Conservation (phyloP, 2,329 filamentous ascomycete species). For the Colletotrichum cordylinicola region DNA sequence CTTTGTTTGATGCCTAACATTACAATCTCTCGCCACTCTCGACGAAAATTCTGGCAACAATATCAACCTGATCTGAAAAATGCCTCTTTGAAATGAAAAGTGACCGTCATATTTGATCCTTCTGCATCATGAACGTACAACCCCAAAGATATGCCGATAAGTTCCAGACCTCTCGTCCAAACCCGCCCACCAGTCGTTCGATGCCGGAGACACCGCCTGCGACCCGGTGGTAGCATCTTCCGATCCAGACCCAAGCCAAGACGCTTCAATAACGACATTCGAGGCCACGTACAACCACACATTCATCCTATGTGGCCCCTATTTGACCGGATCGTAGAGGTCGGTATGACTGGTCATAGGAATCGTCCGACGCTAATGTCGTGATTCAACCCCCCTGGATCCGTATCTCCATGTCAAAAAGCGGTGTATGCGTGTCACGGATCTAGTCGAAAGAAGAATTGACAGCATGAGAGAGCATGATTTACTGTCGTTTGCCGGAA, state of each 20-base stretch:
- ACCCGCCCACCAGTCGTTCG: not conserved
- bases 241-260: not conserved
- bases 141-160: not conserved
- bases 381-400: not conserved
- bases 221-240: not conserved
- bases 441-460: not conserved
- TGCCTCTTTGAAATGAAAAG: too few species aligned
- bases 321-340: not conserved
- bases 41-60: not conserved
- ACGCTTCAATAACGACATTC: not conserved
- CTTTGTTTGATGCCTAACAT: too few species aligned
- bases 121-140: not conserved
- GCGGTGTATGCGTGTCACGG: not conserved
- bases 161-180: not conserved
- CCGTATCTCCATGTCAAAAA: not conserved
- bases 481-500: not conserved
- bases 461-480: not conserved
- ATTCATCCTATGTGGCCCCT: not conserved
- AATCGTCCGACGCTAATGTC: not conserved
- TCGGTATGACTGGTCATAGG: not conserved
- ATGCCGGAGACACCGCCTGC: not conserved
- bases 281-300: not conserved
- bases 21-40: too few species aligned
- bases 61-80: too few species aligned
- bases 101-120: too few species aligned